Conservation (phyloP, 805 yeast species). For the Jamesozyma hellenica region DNA sequence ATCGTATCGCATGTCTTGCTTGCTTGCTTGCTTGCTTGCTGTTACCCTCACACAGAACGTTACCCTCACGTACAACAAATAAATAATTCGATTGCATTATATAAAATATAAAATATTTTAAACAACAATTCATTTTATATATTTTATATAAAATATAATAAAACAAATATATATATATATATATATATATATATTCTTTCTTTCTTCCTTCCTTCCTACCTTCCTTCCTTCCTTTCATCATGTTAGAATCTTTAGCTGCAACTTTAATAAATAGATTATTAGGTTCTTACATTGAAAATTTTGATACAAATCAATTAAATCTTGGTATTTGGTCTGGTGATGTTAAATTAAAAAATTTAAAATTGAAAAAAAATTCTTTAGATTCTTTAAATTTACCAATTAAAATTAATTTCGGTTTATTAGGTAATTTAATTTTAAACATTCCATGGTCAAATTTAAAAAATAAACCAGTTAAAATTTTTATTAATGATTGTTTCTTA, state of each 20-base stretch:
- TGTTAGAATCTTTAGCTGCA: conserved; percentile 32
- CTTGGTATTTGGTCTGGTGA: conserved; percentile 98
- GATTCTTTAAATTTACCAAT: conserved; percentile 81
- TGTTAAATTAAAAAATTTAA: conserved; percentile 70
- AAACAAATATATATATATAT: no score
- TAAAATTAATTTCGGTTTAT: conserved; percentile 78
- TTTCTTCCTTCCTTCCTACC: no score
- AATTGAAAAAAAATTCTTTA: conserved; percentile 76
- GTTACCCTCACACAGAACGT: no score
- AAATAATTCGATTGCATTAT: no score
- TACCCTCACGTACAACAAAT: no score
- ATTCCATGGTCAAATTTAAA: conserved; percentile 96
- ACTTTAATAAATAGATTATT: conserved; percentile 26
- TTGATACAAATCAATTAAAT: conserved; percentile 88
- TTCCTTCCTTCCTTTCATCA: no score
- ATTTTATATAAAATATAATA: no score
- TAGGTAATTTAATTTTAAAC: conserved; percentile 81
- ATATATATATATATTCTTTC: no score
- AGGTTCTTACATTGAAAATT: conserved; percentile 74
- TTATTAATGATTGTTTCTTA: conserved; percentile 76
- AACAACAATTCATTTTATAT: no score
- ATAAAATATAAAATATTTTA: no score
- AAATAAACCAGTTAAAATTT: conserved; percentile 81
- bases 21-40: no score
- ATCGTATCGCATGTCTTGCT: no score